Evolutionary conservation across 2,329 filamentous ascomycete genomes (phyloP).

Genomic region (Pseudogymnoascus verrucosus): DNA sequence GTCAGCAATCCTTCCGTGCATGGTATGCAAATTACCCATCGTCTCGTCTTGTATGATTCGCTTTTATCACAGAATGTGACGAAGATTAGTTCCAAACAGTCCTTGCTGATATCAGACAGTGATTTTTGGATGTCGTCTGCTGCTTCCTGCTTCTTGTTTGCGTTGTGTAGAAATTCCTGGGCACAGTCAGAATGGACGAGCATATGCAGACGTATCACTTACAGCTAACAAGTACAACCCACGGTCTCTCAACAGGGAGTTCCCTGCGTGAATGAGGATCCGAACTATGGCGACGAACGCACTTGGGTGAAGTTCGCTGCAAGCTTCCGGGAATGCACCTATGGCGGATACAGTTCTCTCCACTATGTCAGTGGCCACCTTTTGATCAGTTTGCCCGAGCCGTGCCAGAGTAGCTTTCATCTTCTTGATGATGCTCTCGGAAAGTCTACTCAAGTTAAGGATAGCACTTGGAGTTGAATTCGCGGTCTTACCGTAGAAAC

Average conservation of each 20-base stretch:
- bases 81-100: not conserved
- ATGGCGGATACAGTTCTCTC: not conserved
- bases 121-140: not conserved
- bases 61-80: not conserved
- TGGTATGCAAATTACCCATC: not conserved
- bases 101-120: not conserved
- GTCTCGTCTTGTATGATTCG: not conserved
- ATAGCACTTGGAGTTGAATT: not conserved
- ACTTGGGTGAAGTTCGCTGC: not conserved
- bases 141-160: not conserved
- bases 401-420: not conserved
- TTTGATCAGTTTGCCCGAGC: not conserved
- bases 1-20: not conserved
- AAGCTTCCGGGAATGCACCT: not conserved
- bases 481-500: not conserved
- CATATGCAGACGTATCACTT: not conserved
- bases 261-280: not conserved
- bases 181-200: not conserved
- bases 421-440: not conserved
- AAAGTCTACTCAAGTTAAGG: not conserved
- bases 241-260: not conserved
- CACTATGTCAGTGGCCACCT: not conserved
- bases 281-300: conserved; percentile 3
- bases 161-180: not conserved
- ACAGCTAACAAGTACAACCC: conserved; percentile 1